Base-by-base conservation (phyloP, 2,329 filamentous ascomycete genomes). In the Penicillium sp. region DNA sequence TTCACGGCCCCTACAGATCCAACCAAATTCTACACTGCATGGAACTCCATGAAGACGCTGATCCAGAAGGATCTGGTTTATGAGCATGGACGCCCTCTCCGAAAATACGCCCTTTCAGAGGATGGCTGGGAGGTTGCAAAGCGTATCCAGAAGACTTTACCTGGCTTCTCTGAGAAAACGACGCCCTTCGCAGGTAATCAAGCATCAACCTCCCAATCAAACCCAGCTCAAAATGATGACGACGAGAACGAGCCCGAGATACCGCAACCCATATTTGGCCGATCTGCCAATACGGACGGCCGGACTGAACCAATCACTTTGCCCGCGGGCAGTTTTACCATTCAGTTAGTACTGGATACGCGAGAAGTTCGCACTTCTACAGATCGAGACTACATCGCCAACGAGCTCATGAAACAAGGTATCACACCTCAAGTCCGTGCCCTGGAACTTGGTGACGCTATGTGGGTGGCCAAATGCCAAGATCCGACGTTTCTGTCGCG, bases 41-140 rank as follows among this genome's bases (percentile, higher is more conserved):
- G 90, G 90, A 88, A 84, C 65, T 91, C 89, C 1, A 92, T 93
- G 82, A 90, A 90, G 67, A 91, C 87, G 0, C 75, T 94, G 28
- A 62, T 87, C 5, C 80, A 85, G 50, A 91, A 92, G 67, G 88
- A 91, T 53, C 75, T 92, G 3, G 88, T 92, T 0, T 87, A 86
- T 52, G 87, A 89, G 61, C 85, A 84, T 49, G 87, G 89, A 0
- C 80, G 87, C 14, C 89, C 89, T 0, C 71, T 85, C 16, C 83
- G 85, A 55, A 84, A 82, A 60, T 94, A 92, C 67, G 79, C 80
- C 2, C 75, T 94, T 31, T 91, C 89, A 0, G 89, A 92, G 28
- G 87, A 90, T 55, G 90, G 90, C 3, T 90, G 88, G 87, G 87
- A 91, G 46, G 84, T 90, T 48, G 89, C 86, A 1, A 83, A 79